Evolutionary conservation across 2,329 filamentous ascomycete species (phyloP), one percentile per base, ranked within the genome.

Genomic region (Teratosphaeria nubilosa): DNA sequence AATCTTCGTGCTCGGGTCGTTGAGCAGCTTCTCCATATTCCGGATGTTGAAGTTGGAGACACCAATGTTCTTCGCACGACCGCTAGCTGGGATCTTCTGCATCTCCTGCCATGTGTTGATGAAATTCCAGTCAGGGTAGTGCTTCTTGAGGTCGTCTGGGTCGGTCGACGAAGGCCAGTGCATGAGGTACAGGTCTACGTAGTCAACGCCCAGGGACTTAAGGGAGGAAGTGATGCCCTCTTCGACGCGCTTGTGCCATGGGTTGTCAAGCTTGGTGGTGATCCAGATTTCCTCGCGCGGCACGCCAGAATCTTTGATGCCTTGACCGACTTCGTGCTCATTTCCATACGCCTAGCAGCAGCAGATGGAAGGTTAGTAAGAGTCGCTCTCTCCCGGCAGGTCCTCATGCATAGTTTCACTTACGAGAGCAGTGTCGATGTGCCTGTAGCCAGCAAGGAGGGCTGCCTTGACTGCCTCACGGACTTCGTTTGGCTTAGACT

Each of bases 11-110:
- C 77, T 79, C 11, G 82, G 80, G 65, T 87, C 81, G 65, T 80
- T 83, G 61, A 94, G 78, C 59, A 78, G 80, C 73, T 83, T 88
- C 79, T 92, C 87, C 41, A 94, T 77, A 75, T 94, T 88, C 73
- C 78, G 83, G 72, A 91, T 89, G 63, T 81, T 86, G 72, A 95
- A 94, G 80, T 95, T 95, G 73, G 87, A 90, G 58, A 94, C 87
- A 32, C 63, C 65, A 70, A 92, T 90, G 77, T 89, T 90, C 74
- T 80, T 82, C 55, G 87, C 87, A 74, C 90, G 88, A 72, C 86
- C 85, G 51, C 82, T 84, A 11, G 74, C 82, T 25, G 83, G 76
- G 53, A 90, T 77, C 78, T 69, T 68, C 58, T 69, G 65, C 62
- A 69, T 61, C 60, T 69, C 66, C 31, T 60, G 70, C 82, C 82